Percentiles rank a stretch among this genome's conserved stretches.
These are phyloP conservation scores for Penicillium maclennaniae DNA, from an alignment of 495 filamentous ascomycete genomes.

Conservation along the genomic window DNA sequence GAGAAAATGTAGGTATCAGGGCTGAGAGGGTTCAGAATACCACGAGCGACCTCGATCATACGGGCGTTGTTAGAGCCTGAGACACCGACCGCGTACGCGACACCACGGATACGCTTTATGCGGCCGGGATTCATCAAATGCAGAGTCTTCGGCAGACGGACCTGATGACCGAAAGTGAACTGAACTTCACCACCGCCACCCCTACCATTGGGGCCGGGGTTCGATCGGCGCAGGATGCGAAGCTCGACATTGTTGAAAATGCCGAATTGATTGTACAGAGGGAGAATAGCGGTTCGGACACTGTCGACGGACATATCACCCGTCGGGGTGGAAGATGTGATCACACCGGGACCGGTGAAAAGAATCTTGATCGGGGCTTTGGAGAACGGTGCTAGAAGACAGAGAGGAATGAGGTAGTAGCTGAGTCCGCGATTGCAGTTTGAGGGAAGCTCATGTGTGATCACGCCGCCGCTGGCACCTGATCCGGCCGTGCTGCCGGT, in stretches of 20 bases:
- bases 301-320: constrained; percentile 90
- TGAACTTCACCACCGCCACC: constrained; percentile 91
- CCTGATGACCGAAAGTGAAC: constrained; percentile 84
- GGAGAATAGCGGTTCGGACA: constrained; percentile 88
- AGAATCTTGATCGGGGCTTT: constrained; percentile 84
- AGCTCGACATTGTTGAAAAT: constrained; percentile 86
- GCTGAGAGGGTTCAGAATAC: constrained; percentile 78
- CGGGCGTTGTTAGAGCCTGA: constrained; percentile 87
- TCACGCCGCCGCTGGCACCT: constrained; percentile 65
- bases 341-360: constrained; percentile 88
- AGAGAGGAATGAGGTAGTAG: constrained; percentile 88
- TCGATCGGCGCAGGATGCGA: constrained; percentile 74
- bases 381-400: constrained; percentile 87
- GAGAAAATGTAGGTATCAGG: constrained; percentile 85
- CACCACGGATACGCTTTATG: constrained; percentile 85
- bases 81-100: constrained; percentile 88
- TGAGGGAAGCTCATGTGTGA: constrained; percentile 73
- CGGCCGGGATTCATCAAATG: constrained; percentile 81
- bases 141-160: constrained; percentile 88
- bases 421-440: constrained; percentile 75
- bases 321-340: constrained; percentile 73
- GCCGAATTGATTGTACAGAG: constrained; percentile 84
- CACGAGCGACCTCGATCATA: constrained; percentile 88
- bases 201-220: constrained; percentile 63
- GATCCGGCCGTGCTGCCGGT: constrained; percentile 68